Percentiles rank a stretch among this genome's conserved stretches.
phyloP scores from a whole-genome alignment of 2,329 filamentous ascomycete species.

The Cladosporium sp. region DNA sequence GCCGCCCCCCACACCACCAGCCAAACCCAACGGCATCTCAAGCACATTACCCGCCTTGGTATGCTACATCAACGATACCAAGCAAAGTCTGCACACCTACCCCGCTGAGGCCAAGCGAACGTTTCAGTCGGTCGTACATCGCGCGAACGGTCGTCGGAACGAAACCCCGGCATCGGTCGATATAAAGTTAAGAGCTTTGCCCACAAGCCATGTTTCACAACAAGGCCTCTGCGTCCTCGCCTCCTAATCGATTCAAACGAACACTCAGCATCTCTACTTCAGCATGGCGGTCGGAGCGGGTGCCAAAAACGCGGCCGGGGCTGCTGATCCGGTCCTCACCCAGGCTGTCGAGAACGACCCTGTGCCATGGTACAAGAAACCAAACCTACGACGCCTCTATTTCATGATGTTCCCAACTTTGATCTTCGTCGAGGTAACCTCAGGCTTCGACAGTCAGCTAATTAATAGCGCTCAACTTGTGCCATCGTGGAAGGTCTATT shows the following conservation, averaged over 20 bases:
- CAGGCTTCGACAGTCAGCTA: constrained; percentile 51
- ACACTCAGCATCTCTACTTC: not conserved
- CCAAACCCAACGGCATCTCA: not conserved
- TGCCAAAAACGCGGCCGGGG: not conserved
- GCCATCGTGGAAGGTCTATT: constrained; percentile 26
- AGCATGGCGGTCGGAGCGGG: constrained; percentile 7
- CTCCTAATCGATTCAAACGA: not conserved
- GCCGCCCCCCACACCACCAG: not conserved
- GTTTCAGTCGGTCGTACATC: not conserved
- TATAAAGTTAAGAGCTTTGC: not conserved
- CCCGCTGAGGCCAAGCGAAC: constrained; percentile 5
- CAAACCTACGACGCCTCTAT: constrained; percentile 52
- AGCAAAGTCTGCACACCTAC: not conserved
- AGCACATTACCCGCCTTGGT: constrained; percentile 10
- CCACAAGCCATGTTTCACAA: not conserved
- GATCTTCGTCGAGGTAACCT: constrained; percentile 58
- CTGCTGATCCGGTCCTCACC: constrained; percentile 19
- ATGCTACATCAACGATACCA: not conserved
- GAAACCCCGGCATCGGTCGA: not conserved
- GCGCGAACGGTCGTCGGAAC: constrained; percentile 1
- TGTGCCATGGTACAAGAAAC: constrained; percentile 52
- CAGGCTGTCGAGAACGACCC: constrained; percentile 34
- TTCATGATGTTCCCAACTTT: constrained; percentile 54
- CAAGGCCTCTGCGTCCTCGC: not conserved
- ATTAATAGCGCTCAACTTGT: constrained; percentile 14